These are phyloP conservation scores for Verticillium alfalfae DNA, from an alignment of 2,329 filamentous ascomycete species.

Conservation along the genomic window DNA sequence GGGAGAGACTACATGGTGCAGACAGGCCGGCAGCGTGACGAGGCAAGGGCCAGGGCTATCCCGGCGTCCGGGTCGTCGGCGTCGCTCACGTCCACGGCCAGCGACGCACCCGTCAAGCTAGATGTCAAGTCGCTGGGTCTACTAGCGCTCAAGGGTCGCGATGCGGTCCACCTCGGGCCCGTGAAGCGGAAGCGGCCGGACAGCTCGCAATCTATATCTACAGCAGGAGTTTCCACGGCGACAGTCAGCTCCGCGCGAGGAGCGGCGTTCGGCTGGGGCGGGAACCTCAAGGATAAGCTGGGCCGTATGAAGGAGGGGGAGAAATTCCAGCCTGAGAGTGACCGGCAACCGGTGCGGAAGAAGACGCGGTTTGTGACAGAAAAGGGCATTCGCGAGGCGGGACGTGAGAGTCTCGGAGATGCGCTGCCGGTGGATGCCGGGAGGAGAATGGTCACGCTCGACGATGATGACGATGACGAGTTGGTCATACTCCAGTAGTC, in stretches of 20 bases:
- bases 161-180: constrained; percentile 49
- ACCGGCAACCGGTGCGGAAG: constrained; percentile 51
- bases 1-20: constrained; percentile 66
- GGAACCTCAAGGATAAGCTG: constrained; percentile 48
- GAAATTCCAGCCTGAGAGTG: constrained; percentile 26
- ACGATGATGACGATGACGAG: constrained; percentile 43
- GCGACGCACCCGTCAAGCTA: constrained; percentile 21
- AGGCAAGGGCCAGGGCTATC: constrained; percentile 4
- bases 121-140: constrained; percentile 41
- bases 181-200: constrained; percentile 57
- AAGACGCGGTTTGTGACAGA: constrained; percentile 77
- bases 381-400: constrained; percentile 72
- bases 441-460: constrained; percentile 26
- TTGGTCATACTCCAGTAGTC: constrained; percentile 35
- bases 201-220: constrained; percentile 33
- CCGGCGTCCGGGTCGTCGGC: constrained; percentile 5
- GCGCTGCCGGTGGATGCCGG: constrained; percentile 24
- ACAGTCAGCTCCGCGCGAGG: neutral
- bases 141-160: constrained; percentile 28
- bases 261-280: constrained; percentile 50
- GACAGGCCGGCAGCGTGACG: constrained; percentile 10
- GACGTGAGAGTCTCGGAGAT: constrained; percentile 65
- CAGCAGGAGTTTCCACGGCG: constrained; percentile 10
- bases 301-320: constrained; percentile 58
- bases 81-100: constrained; percentile 4